Conservation (phyloP, 805 yeast species). For the Yamadazyma takamatsuzukensis region DNA sequence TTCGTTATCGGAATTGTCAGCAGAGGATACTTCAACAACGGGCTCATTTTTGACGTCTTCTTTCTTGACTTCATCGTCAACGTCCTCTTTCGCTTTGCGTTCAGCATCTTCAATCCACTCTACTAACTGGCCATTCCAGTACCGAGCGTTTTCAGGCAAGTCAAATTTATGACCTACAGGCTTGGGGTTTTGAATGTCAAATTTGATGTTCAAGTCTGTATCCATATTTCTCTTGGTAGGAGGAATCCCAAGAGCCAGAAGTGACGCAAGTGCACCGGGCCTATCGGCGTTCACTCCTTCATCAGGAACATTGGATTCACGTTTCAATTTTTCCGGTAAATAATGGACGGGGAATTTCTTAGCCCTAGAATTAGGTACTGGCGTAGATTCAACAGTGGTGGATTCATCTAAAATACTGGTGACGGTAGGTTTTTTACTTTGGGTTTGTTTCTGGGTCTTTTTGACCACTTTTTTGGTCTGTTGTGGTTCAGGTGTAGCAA, state of each 20-base stretch:
- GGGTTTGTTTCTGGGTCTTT: conserved; percentile 1
- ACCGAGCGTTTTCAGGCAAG: conserved; percentile 23
- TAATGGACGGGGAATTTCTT: conserved; percentile 30
- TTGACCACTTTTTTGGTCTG: no score
- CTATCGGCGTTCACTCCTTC: conserved; percentile 14
- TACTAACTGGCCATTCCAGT: conserved; percentile 17
- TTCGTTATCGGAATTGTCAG: conserved; percentile 1
- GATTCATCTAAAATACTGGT: conserved; percentile 7
- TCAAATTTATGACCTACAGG: conserved; percentile 19
- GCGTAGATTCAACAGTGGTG: not conserved
- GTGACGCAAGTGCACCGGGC: conserved; percentile 10
- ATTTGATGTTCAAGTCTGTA: conserved; percentile 26
- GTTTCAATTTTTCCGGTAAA: conserved; percentile 21
- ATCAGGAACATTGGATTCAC: conserved; percentile 5
- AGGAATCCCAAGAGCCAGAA: conserved; percentile 10
- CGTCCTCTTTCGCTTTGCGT: not conserved
- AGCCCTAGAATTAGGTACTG: conserved; percentile 1
- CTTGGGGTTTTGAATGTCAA: conserved; percentile 28
- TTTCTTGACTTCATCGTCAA: conserved; percentile 1
- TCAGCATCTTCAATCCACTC: conserved; percentile 5
- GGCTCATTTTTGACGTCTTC: not conserved
- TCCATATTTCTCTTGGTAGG: conserved; percentile 26
- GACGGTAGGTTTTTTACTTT: conserved; percentile 7
- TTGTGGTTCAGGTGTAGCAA: conserved; percentile 6
- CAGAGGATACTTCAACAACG: not conserved